Conservation (phyloP, 1,139 yeast genomes). For the Fermentozyma sake region DNA sequence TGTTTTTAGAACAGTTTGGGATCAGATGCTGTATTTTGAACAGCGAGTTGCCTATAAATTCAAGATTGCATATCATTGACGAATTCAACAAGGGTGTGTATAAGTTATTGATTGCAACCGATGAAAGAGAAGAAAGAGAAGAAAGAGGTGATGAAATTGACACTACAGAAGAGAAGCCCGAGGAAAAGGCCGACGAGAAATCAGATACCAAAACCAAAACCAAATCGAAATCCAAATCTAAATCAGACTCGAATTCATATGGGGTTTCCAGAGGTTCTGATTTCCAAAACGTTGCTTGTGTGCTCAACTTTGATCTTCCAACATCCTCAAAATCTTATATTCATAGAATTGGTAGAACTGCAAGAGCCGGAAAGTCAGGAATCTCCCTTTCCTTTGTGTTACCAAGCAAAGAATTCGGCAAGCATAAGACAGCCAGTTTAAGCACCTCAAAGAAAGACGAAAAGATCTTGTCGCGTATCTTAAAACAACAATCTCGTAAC, state of each 20-base stretch:
- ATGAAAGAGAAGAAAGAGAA: slow-evolving; percentile 57
- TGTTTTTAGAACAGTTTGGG: slow-evolving; percentile 94
- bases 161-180: slow-evolving; percentile 18
- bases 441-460: slow-evolving; percentile 78
- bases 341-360: slow-evolving; percentile 96
- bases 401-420: slow-evolving; percentile 78
- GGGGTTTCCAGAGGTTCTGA: slow-evolving; percentile 98
- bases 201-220: slow-evolving; percentile 10
- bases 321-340: slow-evolving; percentile 84
- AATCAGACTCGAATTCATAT: slow-evolving; percentile 68
- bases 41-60: slow-evolving; percentile 88
- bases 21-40: slow-evolving; percentile 83
- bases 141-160: slow-evolving; percentile 49
- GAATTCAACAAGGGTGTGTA: slow-evolving; percentile 91
- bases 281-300: slow-evolving; percentile 94
- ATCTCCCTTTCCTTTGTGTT: slow-evolving; percentile 93
- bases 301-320: slow-evolving; percentile 91
- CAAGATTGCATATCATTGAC: slow-evolving; percentile 91
- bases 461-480: slow-evolving; percentile 70
- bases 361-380: slow-evolving; percentile 95
- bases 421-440: slow-evolving; percentile 77
- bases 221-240: slow-evolving; percentile 28
- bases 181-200: slow-evolving; percentile 11
- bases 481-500: slow-evolving; percentile 68
- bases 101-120: slow-evolving; percentile 88